Conservation (phyloP, 1,139 yeast species). For the Debaryomycetaceae sp. region DNA sequence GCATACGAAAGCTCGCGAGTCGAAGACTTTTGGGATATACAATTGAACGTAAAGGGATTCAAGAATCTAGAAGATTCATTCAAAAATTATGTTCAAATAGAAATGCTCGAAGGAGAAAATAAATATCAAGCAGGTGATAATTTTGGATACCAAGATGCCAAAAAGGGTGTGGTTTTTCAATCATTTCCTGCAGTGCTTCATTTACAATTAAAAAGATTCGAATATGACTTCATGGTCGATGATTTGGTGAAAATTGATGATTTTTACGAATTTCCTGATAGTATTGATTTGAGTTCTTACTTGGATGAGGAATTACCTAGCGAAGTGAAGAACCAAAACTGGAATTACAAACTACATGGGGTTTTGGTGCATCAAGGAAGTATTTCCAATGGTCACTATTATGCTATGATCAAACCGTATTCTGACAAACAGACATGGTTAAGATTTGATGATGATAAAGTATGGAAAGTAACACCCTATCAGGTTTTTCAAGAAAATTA, state of each 20-base stretch:
- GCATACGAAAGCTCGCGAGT: conserved; percentile 88
- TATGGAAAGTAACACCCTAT: conserved; percentile 75
- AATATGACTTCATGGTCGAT: conserved; percentile 88
- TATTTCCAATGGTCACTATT: conserved; percentile 93
- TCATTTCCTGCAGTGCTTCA: conserved; percentile 90
- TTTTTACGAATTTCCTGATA: conserved; percentile 83
- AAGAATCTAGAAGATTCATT: conserved; percentile 71
- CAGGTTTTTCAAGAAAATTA: conserved; percentile 92
- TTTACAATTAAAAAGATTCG: conserved; percentile 89
- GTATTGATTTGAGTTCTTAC: conserved; percentile 76
- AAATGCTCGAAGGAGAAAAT: conserved; percentile 89
- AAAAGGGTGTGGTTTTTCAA: conserved; percentile 91
- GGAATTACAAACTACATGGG: conserved; percentile 84
- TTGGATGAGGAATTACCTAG: conserved; percentile 56
- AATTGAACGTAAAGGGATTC: conserved; percentile 86
- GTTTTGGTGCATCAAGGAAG: conserved; percentile 96
- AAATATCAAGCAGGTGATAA: conserved; percentile 90
- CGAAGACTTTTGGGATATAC: conserved; percentile 98
- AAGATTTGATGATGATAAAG: conserved; percentile 92
- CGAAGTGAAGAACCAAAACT: conserved; percentile 51
- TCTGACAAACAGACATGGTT: conserved; percentile 68
- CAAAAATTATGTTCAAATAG: conserved; percentile 82
- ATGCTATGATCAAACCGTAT: conserved; percentile 85
- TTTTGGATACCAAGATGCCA: conserved; percentile 89
- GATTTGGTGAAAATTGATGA: conserved; percentile 90